Evolutionary conservation across 1,139 yeast species (phyloP), one percentile per base, ranked within the genome.

Genomic region (Sugiyamaella sp.): DNA sequence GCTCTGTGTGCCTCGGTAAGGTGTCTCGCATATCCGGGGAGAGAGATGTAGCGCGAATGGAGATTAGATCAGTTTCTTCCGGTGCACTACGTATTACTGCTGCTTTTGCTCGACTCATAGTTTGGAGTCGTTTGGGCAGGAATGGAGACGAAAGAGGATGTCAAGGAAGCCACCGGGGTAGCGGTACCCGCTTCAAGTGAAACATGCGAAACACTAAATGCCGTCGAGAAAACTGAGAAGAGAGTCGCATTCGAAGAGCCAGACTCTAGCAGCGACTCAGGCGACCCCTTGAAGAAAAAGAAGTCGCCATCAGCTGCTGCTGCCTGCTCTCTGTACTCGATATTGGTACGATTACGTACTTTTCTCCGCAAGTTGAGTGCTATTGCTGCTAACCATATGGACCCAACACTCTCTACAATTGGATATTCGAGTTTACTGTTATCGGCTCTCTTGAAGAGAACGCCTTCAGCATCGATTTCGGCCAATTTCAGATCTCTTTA

Each of bases 371-470:
- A 38, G 17, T 25, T 53, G 8, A 46, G 44, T 20, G 52, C 51
- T 3, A 24, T 52, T 12, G 44, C 49, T 49, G 32, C 53, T 9
- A 38, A 53, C 14, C 46, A 54, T 21, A 56, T 60, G 53, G 68
- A 65, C 43, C 52, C 60, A 29, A 60, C 64, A 27, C 54, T 66
- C 37, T 59, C 68, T 3, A 52, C 60, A 25, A 57, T 65, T n/a
- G 69, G 71, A 21, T 67, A 67, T 51, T 59, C 64, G 16, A 54
- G 67, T 20, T 60, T 66, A 43, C 52, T 67, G 32, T 49, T 66
- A 22, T 61, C 67, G 6, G 66, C 64, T n/a, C 45, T 63, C 22
- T 44, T 66, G 24, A 57, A 56, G 37, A 39, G 40, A 24, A 40
- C 53, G 3, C 44, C 29, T 10, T 32, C 35, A 14, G 19, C 27